Evolutionary conservation across 176 grass and related monocot genomes (phyloP).

Genomic region (Pharus latifolius): DNA sequence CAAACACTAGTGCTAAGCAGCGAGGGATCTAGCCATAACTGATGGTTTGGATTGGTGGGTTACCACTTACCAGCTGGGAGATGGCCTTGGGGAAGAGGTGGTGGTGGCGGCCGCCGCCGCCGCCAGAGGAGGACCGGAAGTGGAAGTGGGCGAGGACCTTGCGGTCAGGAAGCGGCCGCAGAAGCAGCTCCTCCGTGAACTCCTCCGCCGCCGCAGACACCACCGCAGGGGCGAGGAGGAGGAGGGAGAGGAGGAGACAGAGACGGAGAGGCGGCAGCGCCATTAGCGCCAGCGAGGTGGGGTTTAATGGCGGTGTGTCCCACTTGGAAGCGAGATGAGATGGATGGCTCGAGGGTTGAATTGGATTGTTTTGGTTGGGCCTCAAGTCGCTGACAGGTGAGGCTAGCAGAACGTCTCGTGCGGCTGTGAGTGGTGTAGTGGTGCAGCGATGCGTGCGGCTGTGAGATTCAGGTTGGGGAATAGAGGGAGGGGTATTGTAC

Average conservation of each 20-base stretch:
- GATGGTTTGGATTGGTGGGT: not conserved
- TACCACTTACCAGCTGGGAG: slow-evolving; percentile 55
- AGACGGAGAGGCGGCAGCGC: not conserved
- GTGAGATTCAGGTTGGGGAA: too few relatives aligned
- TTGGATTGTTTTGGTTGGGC: too few relatives aligned
- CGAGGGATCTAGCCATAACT: slow-evolving; percentile 17
- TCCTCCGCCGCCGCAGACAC: slow-evolving; percentile 20
- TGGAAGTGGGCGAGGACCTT: slow-evolving; percentile 84
- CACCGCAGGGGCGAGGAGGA: not conserved
- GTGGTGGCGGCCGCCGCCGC: slow-evolving; percentile 40
- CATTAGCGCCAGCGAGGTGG: slow-evolving; percentile 18
- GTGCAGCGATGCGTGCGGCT: too few relatives aligned
- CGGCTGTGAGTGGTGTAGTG: too few relatives aligned
- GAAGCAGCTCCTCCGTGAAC: slow-evolving; percentile 81
- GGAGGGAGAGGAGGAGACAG: not conserved
- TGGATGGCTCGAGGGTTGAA: too few relatives aligned
- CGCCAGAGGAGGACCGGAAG: slow-evolving; percentile 48
- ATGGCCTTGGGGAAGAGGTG: slow-evolving; percentile 89
- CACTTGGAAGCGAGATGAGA: too few relatives aligned
- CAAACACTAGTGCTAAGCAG: too few relatives aligned
- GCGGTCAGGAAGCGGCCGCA: slow-evolving; percentile 73
- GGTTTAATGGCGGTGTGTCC: not conserved
- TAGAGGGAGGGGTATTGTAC: slow-evolving; percentile 61
- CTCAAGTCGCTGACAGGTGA: too few relatives aligned
- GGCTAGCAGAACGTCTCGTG: too few relatives aligned